Evolutionary conservation across 2,329 filamentous ascomycete genomes (phyloP).

Genomic region (Aspergillus versicolor): DNA sequence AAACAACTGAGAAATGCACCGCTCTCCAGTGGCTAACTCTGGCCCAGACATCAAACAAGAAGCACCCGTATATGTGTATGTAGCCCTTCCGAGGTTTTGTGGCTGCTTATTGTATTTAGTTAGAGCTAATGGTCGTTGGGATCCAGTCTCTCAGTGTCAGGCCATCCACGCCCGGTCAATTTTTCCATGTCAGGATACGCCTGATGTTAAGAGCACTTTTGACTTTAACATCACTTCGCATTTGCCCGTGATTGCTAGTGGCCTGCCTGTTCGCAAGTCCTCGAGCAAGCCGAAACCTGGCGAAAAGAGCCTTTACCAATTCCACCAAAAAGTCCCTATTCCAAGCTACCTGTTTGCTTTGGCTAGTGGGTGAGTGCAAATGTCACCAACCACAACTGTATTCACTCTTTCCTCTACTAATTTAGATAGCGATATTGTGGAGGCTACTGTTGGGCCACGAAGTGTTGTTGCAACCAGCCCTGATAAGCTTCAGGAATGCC

Average conservation of each 20-base stretch:
- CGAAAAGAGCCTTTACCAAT: conserved; percentile 69
- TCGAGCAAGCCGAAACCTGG: conserved; percentile 52
- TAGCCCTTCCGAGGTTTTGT: conserved; percentile 1
- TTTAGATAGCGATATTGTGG: conserved; percentile 70
- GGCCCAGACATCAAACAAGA: conserved; percentile 91
- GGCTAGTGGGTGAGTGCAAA: conserved; percentile 55
- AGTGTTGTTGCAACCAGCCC: conserved; percentile 85
- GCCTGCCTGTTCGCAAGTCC: conserved; percentile 59
- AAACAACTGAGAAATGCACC: conserved; percentile 85
- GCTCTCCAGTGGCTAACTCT: conserved; percentile 94
- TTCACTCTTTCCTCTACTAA: background rate
- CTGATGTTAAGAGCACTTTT: conserved; percentile 94
- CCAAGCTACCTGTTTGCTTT: conserved; percentile 94
- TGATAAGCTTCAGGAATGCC: conserved; percentile 77
- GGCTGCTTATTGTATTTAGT: background rate
- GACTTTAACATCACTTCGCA: conserved; percentile 84
- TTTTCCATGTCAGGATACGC: conserved; percentile 96
- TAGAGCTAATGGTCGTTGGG: background rate
- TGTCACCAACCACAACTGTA: background rate
- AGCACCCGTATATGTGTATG: conserved; percentile 86
- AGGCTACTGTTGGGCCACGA: conserved; percentile 80
- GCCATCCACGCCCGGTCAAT: conserved; percentile 92
- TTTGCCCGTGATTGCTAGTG: conserved; percentile 88
- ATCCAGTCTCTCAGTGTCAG: conserved; percentile 81
- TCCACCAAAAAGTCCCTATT: conserved; percentile 88